Evolutionary conservation across 331 rosid species (phyloP), one percentile per base, ranked within the genome.

Genomic region (Quercus phellos): DNA sequence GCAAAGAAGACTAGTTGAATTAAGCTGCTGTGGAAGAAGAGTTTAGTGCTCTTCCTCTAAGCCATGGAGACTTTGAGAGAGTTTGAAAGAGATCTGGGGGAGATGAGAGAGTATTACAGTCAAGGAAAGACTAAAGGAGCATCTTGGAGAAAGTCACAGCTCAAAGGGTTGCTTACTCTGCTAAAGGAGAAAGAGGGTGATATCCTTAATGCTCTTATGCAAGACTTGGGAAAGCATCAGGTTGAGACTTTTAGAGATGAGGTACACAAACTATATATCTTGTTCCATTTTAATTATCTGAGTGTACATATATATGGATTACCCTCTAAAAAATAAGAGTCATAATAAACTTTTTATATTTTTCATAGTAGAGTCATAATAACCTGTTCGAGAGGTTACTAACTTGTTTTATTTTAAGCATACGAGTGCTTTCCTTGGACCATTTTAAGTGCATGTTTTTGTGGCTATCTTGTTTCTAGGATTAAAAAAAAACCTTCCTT

Each of bases 231-330:
- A 14, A 92, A 92, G 66, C 97, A 88, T 76, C 84, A 56, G 2
- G 79, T 74, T 14, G 97, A 92, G 78, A 89, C 97, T 78, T 92
- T 75, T 19, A 88, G 95, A 86, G 97, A 92, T 55, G 95, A 92
- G 95, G 95, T 8, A 38, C 82, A 3, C 22, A 63, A 24, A 17
- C 1, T n/a, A 21, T 35, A 38, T 38, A 38, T n/a, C 12, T 38
- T 38, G 46, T 38, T 38, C 46, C 46, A 38, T 8, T 7, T 38
- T 38, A 38, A 7, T 38, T 38, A 7, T 38, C 11, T 7, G 2
- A 7, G 10, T 38, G 43, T 38, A 38, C 43, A 38, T 2, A 38
- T 7, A 38, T 38, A 38, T 38, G 43, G 43, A 38, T 38, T 7
- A 38, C 11, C 43, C 43, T 7, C 43, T 7, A 2, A 38, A 7